A percentile compares a stretch with the other conserved stretches of the same genome.
Evolutionary conservation across 2,329 filamentous ascomycete genomes (phyloP).

Genomic region (Endocalyx cinctus): DNA sequence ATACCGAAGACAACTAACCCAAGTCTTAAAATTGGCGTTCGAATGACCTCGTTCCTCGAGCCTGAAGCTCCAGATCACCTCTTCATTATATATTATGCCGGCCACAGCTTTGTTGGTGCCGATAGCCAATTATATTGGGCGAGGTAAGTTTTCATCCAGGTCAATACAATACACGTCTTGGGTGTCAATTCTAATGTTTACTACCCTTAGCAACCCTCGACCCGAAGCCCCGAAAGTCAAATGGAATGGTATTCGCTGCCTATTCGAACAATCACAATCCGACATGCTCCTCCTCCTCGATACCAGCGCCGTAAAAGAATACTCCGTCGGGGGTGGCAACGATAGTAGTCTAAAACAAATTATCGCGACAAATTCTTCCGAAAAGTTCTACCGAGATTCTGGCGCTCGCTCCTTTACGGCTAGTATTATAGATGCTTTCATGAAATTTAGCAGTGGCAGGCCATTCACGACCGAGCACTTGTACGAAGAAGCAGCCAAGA

Average conservation of each 20-base stretch:
- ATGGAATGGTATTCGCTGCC: constrained; percentile 58
- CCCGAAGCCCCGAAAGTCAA: constrained; percentile 58
- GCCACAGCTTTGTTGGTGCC: constrained; percentile 52
- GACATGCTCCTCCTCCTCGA: constrained; percentile 61
- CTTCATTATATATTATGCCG: constrained; percentile 61
- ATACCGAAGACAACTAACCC: constrained; percentile 58
- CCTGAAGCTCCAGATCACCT: constrained; percentile 54
- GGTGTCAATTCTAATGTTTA: constrained; percentile 31
- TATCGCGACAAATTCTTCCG: constrained; percentile 55
- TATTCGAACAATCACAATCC: constrained; percentile 59
- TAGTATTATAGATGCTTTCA: constrained; percentile 51
- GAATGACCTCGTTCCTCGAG: constrained; percentile 57
- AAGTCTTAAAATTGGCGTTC: constrained; percentile 56
- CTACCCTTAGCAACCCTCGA: constrained; percentile 44
- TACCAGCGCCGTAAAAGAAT: constrained; percentile 53
- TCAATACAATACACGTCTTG: too few species aligned
- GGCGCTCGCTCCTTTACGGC: constrained; percentile 54
- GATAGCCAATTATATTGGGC: constrained; percentile 64
- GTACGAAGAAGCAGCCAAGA: constrained; percentile 49
- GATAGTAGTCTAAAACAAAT: constrained; percentile 60
- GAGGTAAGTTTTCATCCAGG: constrained; percentile 51
- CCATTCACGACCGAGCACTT: constrained; percentile 54
- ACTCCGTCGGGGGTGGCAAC: constrained; percentile 44
- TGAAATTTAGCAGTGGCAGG: constrained; percentile 46
- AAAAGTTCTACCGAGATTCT: constrained; percentile 41